A percentile compares a stretch with the other conserved stretches of the same genome.
These are phyloP conservation scores for Gossypium herbaceum DNA, from an alignment of 345 rosid genomes.

Conservation along the genomic window DNA sequence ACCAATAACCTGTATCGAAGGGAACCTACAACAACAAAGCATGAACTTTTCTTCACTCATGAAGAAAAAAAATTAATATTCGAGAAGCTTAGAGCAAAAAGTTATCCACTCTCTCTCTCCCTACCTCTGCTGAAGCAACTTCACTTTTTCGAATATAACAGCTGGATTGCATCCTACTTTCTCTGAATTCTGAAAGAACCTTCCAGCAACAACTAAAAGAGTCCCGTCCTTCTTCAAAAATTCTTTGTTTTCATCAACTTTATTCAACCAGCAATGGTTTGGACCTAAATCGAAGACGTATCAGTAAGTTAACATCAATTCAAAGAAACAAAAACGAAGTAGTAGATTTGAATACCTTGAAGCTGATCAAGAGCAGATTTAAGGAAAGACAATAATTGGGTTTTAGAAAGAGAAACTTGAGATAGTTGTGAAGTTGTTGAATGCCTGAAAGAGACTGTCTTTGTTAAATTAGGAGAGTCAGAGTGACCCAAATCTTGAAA, in stretches of 20 bases:
- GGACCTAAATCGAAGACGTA: conserved; percentile 39
- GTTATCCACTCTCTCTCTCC: not conserved
- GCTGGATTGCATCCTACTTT: conserved; percentile 20
- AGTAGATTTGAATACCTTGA: conserved; percentile 42
- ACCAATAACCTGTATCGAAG: conserved; percentile 54
- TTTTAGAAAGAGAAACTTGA: conserved; percentile 27
- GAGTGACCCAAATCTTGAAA: not conserved
- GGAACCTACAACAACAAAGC: conserved; percentile 47
- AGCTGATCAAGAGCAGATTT: conserved; percentile 41
- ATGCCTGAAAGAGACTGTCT: conserved; percentile 47
- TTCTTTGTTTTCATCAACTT: conserved; percentile 29
- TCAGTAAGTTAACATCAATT: not conserved
- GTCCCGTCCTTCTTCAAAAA: conserved; percentile 44
- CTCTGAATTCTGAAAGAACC: conserved; percentile 36
- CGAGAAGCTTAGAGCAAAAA: conserved; percentile 8
- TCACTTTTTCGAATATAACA: conserved; percentile 53
- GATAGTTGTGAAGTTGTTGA: conserved; percentile 43
- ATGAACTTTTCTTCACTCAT: conserved; percentile 5
- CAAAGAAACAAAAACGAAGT: not conserved
- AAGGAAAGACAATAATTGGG: conserved; percentile 43
- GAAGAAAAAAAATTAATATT: conserved; percentile 9
- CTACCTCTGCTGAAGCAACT: conserved; percentile 77
- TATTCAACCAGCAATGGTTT: conserved; percentile 75
- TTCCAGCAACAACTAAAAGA: conserved; percentile 52
- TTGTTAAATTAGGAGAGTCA: conserved; percentile 37